A percentile compares a stretch with the other conserved stretches of the same genome.
Evolutionary conservation across 1,139 yeast genomes (phyloP).

Genomic region (Fermentozyma sake): DNA sequence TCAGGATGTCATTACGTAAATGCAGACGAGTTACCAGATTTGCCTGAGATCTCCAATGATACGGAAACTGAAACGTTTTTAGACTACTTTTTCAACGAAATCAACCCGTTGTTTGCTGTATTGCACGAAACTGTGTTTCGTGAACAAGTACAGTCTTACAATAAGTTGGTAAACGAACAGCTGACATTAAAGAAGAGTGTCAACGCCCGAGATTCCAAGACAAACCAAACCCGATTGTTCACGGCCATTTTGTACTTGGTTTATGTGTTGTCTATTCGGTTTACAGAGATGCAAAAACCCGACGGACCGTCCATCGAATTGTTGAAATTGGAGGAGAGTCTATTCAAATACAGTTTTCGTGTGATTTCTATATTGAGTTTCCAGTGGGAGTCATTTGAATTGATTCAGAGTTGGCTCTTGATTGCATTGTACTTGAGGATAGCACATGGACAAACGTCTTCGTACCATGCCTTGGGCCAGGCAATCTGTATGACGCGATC

Average conservation of each 20-base stretch:
- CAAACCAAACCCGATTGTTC: constrained; percentile 41
- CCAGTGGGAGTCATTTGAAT: constrained; percentile 67
- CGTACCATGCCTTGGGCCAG: constrained; percentile 48
- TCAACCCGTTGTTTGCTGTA: constrained; percentile 53
- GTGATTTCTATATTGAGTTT: constrained; percentile 49
- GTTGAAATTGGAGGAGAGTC: constrained; percentile 42
- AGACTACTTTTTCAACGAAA: constrained; percentile 43
- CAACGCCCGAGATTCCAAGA: constrained; percentile 13
- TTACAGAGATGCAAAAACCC: constrained; percentile 42
- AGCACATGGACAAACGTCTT: constrained; percentile 54
- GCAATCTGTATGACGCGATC: constrained; percentile 53
- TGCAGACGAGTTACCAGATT: constrained; percentile 34
- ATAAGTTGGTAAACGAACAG: constrained; percentile 12
- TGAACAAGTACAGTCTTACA: constrained; percentile 45
- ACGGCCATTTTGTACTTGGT: constrained; percentile 49
- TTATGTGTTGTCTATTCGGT: constrained; percentile 50
- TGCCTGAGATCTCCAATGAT: constrained; percentile 20
- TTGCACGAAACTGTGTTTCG: constrained; percentile 52
- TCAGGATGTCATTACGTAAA: constrained; percentile 51
- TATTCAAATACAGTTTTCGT: constrained; percentile 48
- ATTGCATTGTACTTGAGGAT: constrained; percentile 51
- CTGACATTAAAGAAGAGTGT: constrained; percentile 7
- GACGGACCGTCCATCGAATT: constrained; percentile 28
- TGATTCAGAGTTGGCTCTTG: constrained; percentile 60
- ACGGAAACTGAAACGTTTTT: constrained; percentile 18